Conservation (phyloP, 1,139 yeast genomes). For the Blastobotrys raffinosifermentans region DNA sequence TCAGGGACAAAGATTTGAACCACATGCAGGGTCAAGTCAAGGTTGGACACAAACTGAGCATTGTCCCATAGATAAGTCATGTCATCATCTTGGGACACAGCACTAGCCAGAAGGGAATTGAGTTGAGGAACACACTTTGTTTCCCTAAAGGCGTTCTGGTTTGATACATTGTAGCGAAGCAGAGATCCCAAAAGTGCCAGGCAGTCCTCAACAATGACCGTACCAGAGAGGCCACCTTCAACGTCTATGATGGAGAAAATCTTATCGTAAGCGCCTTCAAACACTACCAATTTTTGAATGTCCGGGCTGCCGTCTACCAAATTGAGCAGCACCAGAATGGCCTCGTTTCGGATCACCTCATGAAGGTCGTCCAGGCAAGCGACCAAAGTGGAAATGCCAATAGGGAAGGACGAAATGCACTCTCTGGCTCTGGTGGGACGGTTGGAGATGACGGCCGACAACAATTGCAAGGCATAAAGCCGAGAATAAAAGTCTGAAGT, state of each 20-base stretch:
- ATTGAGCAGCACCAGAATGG: conserved; percentile 75
- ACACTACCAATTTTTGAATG: conserved; percentile 88
- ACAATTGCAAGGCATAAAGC: conserved; percentile 73
- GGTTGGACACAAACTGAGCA: conserved; percentile 36
- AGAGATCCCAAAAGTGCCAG: conserved; percentile 67
- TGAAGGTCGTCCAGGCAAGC: conserved; percentile 60
- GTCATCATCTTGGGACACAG: conserved; percentile 25
- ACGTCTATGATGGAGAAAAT: conserved; percentile 70
- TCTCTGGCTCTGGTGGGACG: conserved; percentile 74
- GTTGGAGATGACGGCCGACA: conserved; percentile 77
- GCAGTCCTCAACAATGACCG: conserved; percentile 87
- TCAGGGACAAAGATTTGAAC: conserved; percentile 68
- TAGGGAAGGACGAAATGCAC: conserved; percentile 63
- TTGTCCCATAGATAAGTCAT: conserved; percentile 15
- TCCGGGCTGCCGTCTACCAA: conserved; percentile 77
- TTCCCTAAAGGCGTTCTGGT: conserved; percentile 83
- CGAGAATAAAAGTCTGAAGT: conserved; percentile 64
- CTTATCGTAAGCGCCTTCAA: conserved; percentile 85
- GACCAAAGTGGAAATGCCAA: conserved; percentile 75
- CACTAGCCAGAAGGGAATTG: conserved; percentile 43
- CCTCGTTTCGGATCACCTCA: conserved; percentile 85
- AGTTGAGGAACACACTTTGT: conserved; percentile 69
- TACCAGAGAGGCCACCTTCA: conserved; percentile 90
- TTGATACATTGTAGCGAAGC: conserved; percentile 77
- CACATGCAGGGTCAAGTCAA: conserved; percentile 63